These are phyloP conservation scores for Pythium biforme DNA, from an alignment of 352 stramenopile genomes.

Conservation along the genomic window DNA sequence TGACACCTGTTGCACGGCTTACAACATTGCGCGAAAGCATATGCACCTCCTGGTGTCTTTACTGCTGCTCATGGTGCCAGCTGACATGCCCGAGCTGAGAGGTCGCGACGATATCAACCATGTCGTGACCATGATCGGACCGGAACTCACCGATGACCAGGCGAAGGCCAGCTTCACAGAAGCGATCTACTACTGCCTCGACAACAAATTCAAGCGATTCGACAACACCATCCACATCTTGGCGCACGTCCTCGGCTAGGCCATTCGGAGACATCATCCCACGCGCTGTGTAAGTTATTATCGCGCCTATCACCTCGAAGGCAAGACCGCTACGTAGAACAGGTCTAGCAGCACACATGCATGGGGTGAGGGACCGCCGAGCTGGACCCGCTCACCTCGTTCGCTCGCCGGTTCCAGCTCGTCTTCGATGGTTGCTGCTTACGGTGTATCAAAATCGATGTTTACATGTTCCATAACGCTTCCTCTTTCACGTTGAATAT, in stretches of 20 bases:
- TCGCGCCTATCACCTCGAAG: constrained; percentile 5
- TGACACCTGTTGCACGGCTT: constrained; percentile 67
- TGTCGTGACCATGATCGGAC: constrained; percentile 70
- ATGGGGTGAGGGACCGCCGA: background rate
- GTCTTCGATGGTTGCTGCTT: background rate
- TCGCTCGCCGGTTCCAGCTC: background rate
- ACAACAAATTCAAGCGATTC: constrained; percentile 85
- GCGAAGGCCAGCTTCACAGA: constrained; percentile 69
- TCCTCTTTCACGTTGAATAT: no score
- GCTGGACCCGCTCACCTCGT: background rate
- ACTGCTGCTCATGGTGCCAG: constrained; percentile 85
- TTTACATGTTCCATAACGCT: background rate
- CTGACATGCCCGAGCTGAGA: constrained; percentile 81
- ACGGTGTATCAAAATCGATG: constrained; percentile 1
- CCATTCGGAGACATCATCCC: background rate
- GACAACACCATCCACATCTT: constrained; percentile 88
- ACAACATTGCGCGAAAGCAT: constrained; percentile 79
- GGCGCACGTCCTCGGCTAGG: constrained; percentile 47
- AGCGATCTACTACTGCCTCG: constrained; percentile 79
- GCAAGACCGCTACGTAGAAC: background rate
- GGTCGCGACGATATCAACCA: constrained; percentile 86
- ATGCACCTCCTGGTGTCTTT: constrained; percentile 85
- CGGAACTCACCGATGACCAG: constrained; percentile 67
- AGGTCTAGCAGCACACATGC: background rate
- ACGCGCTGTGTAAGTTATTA: constrained; percentile 24